phyloP scores from a whole-genome alignment of 371 early-diverging fungal genomes.

The Nematocida displodere region DNA sequence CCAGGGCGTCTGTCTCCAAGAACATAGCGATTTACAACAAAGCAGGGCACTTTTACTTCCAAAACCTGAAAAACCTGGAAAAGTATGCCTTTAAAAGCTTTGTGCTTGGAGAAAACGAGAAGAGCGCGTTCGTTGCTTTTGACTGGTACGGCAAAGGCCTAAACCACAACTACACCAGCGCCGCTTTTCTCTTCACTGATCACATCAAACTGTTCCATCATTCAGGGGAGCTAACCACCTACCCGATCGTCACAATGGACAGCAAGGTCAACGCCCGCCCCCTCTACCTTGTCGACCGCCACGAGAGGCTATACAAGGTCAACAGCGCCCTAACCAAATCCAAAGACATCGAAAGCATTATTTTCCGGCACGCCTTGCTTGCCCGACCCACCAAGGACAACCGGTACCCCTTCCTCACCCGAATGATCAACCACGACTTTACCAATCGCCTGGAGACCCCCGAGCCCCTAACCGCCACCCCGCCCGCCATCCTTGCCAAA shows the following conservation, averaged over 20 bases:
- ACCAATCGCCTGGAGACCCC: background rate
- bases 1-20: background rate
- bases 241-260: background rate
- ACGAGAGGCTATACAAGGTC: background rate
- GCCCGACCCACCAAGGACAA: too few relatives aligned
- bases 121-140: background rate
- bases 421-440: background rate
- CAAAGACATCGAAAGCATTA: too few relatives aligned
- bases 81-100: background rate
- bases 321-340: background rate
- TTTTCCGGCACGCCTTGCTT: too few relatives aligned
- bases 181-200: conserved; percentile 31
- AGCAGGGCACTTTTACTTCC: conserved; percentile 37
- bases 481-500: background rate
- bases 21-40: conserved; percentile 34
- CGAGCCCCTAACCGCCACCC: background rate
- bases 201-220: background rate
- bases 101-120: background rate
- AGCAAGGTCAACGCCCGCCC: background rate
- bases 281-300: too few relatives aligned
- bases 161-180: background rate
- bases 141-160: conserved; percentile 20
- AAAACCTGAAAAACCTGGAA: background rate
- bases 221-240: background rate
- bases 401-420: too few relatives aligned